Evolutionary conservation across 345 rosid species (phyloP), one percentile per base, ranked within the genome.

Genomic region (Acer negundo): DNA sequence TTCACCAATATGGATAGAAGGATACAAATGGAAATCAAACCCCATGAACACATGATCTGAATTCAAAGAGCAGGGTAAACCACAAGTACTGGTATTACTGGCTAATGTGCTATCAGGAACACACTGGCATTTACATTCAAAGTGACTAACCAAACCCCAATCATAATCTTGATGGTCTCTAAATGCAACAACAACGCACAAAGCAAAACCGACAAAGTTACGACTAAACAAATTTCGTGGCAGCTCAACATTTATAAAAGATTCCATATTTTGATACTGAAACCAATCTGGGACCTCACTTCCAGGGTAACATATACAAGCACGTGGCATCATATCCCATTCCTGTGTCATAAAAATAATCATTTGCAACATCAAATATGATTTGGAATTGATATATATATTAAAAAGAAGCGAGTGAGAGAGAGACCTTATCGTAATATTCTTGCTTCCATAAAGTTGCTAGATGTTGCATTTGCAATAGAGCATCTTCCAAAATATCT

Each of bases 271-370:
- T 62, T 35, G 62, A 19, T 46, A 12, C 10, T 24, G 28, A 15
- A 70, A 62, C 80, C 80, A 77, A 15, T 77, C 31, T 23, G 80
- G 75, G 24, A 77, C 28, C 3, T 70, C 69, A 47, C 69, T 38
- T 11, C 80, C 80, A 0, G 75, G 80, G 8, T 42, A 26, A 59
- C 19, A 51, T 19, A 70, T 15, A 19, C 7, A 6, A 16, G 8
- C 42, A 7, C 10, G 4, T 3, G 4, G 19, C 19, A 2, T 0
- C 2, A 1, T 5, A 46, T 11, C 1, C 0, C 12, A 0, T 5
- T 1, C 22, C 46, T 73, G 76, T 31, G 59, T 31, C 64, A 72
- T 6, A 13, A 73, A 59, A 73, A 31, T 20, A 2, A 10, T 56
- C 10, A 40, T 9, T 31, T 58, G 15, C n/a, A 35, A 16, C 23